These are phyloP conservation scores for Fusarium temperatum DNA, from an alignment of 2,329 filamentous ascomycete genomes.

Conservation along the genomic window DNA sequence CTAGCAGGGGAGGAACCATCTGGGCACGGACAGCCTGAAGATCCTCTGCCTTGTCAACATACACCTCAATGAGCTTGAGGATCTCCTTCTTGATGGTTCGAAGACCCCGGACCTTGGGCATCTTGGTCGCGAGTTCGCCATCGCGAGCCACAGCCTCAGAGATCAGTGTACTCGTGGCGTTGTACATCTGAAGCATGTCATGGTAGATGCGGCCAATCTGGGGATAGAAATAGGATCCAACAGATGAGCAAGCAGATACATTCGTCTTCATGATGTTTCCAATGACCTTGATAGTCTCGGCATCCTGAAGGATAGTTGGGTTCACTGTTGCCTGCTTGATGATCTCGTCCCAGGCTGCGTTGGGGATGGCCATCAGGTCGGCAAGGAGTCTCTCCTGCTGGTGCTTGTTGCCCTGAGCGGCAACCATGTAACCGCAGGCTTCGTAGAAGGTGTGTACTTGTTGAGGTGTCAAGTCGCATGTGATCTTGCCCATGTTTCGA, in stretches of 20 bases:
- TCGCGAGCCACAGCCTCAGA: slow-evolving; percentile 90
- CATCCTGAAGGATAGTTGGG: slow-evolving; percentile 86
- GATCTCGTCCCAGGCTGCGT: slow-evolving; percentile 94
- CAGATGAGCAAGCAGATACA: slow-evolving; percentile 96
- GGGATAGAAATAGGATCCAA: slow-evolving; percentile 96
- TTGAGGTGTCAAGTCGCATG: slow-evolving; percentile 91
- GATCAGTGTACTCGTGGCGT: slow-evolving; percentile 94
- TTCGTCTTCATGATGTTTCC: slow-evolving; percentile 99
- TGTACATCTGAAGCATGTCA: slow-evolving; percentile 99
- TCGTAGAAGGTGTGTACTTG: slow-evolving; percentile 99
- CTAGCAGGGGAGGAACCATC: slow-evolving; percentile 94
- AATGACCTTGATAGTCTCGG: slow-evolving; percentile 97
- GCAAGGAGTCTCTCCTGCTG: slow-evolving; percentile 90
- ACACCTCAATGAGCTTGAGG: slow-evolving; percentile 96
- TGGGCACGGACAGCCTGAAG: slow-evolving; percentile 90
- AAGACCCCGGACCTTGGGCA: slow-evolving; percentile 92
- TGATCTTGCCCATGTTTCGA: slow-evolving; percentile 93
- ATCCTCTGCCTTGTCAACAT: slow-evolving; percentile 98
- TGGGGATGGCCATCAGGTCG: slow-evolving; percentile 93
- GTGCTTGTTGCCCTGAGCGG: slow-evolving; percentile 93
- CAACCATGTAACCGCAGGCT: slow-evolving; percentile 99
- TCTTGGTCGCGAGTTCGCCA: slow-evolving; percentile 94
- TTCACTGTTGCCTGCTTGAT: slow-evolving; percentile 88
- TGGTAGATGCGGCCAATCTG: slow-evolving; percentile 98
- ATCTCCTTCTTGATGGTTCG: slow-evolving; percentile 99